Evolutionary conservation across 768 basidiomycete species (phyloP), one percentile per base, ranked within the genome.

Genomic region (Auriculariales sp.): DNA sequence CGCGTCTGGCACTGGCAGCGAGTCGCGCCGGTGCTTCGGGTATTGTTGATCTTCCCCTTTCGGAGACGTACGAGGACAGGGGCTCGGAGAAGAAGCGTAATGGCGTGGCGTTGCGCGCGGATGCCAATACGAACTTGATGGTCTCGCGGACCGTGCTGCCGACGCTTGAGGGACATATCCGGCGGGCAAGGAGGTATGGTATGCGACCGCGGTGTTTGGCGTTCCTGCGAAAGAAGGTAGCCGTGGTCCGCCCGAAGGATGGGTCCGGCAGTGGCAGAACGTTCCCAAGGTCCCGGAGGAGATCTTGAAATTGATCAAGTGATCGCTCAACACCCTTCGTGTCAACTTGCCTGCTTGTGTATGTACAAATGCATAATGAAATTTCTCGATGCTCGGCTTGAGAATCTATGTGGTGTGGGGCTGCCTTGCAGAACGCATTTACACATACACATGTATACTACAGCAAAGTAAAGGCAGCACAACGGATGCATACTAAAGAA

Each of bases 101-200:
- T 30, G 73, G 68, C 15, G 61, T 62, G 49, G 74, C 76, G n/a
- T 58, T 83, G 12, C 69, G 80, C 34, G 76, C 75, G 25, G 83
- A 87, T 58, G 77, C 83, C 29, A 85, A 87, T 62, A 71, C 81
- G 29, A 84, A 83, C 59, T 61, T 85, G 58, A 73, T 85, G 54
- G 75, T 74, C 29, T 70, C 82, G 2, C 67, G 81, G 19, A 78
- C 81, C 30, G 72, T 82, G n/a, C 60, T 84, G 51, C 82, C 82
- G 3, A 80, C 79, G 33, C 68, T 85, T 39, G 53, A 74, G 46
- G 76, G 68, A 2, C 66, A 70, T 34, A 59, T 61, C 15, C 61
- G n/a, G 59, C 64, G 3, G 65, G 64, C 3, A 52, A 54, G 25
- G 71, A 74, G 53, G 61, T 68, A 6, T 83, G 79, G 82, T 57